phyloP scores from a whole-genome alignment of 495 filamentous ascomycete genomes.

The Trichoderma asperelloides region DNA sequence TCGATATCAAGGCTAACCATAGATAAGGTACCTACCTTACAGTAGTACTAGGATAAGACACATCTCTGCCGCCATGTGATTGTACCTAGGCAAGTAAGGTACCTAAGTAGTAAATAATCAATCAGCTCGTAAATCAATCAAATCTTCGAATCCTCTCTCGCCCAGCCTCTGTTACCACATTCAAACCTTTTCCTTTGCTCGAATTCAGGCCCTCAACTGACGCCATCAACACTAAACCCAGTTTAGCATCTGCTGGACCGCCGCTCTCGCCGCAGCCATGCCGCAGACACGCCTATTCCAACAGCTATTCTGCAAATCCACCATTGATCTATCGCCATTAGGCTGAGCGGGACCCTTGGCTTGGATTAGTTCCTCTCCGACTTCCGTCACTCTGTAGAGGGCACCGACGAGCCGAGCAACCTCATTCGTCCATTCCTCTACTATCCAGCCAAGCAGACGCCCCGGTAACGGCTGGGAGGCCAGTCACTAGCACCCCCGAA shows the following conservation, averaged over 20 bases:
- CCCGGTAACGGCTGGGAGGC: neutral
- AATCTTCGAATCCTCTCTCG: neutral
- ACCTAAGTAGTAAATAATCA: no score
- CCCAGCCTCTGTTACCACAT: neutral
- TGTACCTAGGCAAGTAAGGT: no score
- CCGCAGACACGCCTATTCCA: neutral
- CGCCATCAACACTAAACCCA: slow-evolving; percentile 7
- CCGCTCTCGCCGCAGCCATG: slow-evolving; percentile 3
- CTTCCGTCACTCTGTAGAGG: neutral
- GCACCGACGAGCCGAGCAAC: neutral
- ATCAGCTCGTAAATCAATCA: neutral
- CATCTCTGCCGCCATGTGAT: no score
- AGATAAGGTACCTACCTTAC: no score
- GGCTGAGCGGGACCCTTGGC: neutral
- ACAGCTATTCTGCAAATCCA: neutral
- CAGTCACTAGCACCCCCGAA: neutral
- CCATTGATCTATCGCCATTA: neutral
- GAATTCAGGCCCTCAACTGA: neutral
- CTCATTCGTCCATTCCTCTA: neutral
- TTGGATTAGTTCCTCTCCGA: neutral
- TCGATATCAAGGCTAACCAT: no score
- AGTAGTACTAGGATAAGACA: no score
- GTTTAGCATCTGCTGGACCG: neutral
- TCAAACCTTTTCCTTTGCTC: neutral
- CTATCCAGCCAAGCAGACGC: neutral